Conservation (phyloP, 2,329 filamentous ascomycete species). For the Phaeomoniella chlamydospora region DNA sequence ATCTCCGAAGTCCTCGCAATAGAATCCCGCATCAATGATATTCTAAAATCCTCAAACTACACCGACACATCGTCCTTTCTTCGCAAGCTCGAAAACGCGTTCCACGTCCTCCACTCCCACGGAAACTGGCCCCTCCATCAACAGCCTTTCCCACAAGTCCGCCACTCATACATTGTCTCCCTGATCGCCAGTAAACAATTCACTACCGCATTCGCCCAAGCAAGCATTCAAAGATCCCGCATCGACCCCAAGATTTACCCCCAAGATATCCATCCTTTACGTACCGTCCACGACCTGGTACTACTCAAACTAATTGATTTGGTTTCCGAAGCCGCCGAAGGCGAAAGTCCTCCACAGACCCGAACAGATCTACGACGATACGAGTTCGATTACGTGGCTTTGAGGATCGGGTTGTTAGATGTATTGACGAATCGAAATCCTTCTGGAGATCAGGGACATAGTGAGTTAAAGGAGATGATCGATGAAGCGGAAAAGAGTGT, state of each 20-base stretch:
- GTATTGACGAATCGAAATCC: too few relatives aligned
- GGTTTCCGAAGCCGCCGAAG: background rate
- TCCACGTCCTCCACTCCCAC: constrained; percentile 24
- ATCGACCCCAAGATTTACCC: constrained; percentile 38
- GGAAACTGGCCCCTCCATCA: constrained; percentile 31
- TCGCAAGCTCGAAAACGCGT: constrained; percentile 19
- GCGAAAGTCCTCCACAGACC: background rate
- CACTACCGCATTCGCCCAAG: constrained; percentile 34
- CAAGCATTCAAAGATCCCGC: constrained; percentile 33
- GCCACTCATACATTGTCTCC: constrained; percentile 37
- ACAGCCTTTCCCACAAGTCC: constrained; percentile 40
- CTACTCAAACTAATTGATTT: background rate
- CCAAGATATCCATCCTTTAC: constrained; percentile 34
- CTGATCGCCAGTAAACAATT: constrained; percentile 28
- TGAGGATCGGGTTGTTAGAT: background rate
- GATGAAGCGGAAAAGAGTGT: too few relatives aligned
- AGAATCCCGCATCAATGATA: constrained; percentile 8
- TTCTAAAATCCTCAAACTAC: constrained; percentile 11
- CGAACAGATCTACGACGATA: background rate
- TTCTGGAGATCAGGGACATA: too few relatives aligned
- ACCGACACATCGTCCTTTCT: constrained; percentile 16
- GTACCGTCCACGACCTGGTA: constrained; percentile 30
- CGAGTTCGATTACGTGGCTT: background rate
- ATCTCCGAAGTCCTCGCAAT: constrained; percentile 1
- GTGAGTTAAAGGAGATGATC: too few relatives aligned